Evolutionary conservation across 371 early-diverging fungal species (phyloP), one percentile per base, ranked within the genome.

Genomic region (Polyrhizophydium stewartii): DNA sequence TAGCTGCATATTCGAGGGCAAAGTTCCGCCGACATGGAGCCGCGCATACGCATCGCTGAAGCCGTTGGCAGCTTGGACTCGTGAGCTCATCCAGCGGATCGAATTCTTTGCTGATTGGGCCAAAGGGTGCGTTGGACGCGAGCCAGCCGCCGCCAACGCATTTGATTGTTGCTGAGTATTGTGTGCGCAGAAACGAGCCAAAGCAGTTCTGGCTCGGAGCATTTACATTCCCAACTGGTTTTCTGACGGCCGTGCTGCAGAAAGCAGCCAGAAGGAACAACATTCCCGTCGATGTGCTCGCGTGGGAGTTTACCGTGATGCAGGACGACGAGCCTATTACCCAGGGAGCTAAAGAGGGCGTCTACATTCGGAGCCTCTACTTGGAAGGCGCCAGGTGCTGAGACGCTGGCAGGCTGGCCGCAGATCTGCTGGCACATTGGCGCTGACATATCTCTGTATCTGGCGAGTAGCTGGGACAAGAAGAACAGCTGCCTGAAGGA

Each of bases 71-170:
- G 61, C 73, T 3, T 82, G 81, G 77, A 73, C 73, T 21, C 28
- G 73, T 7, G 84, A 83, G 60, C 58, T 83, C 22, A 40, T 70
- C 12, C 67, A 52, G 32, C 61, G 84, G 21, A 64, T 81, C n/a
- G 78, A 78, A 40, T 75, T 73, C 60, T 82, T 83, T 59, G 59
- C 60, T 33, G 82, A 80, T n/a, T 83, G 83, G 83, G 60, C 81
- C 21, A 73, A 70, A 68, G 79, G 79, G 82, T 82, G 69, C 25
- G 68, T 30, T 3, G 9, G 10, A 7, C 16, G 28, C 16, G 28
- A 47, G 25, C 3, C 28, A 47, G 10, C 7, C 28, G 28, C 25
- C 3, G 22, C 35, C 13, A 35, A 35, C 35, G 35, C 35, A 13
- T 35, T 35, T 7, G 7, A 35, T 35, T 35, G 35, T 45, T 24